A percentile compares a stretch with the other conserved stretches of the same genome.
These are phyloP conservation scores for Dioscorea alata DNA, from an alignment of 106 monocot species.

Conservation along the genomic window DNA sequence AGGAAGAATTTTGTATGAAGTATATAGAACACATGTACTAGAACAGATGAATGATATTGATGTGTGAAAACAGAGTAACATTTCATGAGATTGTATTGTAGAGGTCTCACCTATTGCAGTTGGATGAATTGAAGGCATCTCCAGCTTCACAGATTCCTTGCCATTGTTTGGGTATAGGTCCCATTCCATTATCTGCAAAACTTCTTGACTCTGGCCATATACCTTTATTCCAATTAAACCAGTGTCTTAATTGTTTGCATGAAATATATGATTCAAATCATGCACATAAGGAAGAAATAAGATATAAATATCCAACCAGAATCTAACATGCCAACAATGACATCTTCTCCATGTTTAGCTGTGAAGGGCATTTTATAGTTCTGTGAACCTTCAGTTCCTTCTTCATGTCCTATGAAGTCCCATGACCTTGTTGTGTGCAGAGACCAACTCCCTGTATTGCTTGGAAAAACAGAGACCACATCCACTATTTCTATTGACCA, in stretches of 20 bases:
- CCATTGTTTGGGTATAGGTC: slow-evolving; percentile 59
- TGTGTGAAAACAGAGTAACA: neutral
- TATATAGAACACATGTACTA: too few species aligned
- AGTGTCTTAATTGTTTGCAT: too few species aligned
- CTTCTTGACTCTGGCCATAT: slow-evolving; percentile 94
- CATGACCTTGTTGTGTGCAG: slow-evolving; percentile 92
- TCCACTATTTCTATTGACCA: slow-evolving; percentile 40
- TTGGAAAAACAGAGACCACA: slow-evolving; percentile 49
- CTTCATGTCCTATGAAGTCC: slow-evolving; percentile 66
- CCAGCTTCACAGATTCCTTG: slow-evolving; percentile 78
- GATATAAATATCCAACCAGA: slow-evolving; percentile 38
- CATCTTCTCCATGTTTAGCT: slow-evolving; percentile 35
- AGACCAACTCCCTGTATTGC: slow-evolving; percentile 30
- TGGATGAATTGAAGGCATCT: slow-evolving; percentile 63
- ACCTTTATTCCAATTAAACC: slow-evolving; percentile 28
- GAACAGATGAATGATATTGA: too few species aligned
- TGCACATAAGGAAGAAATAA: neutral
- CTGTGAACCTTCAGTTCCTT: slow-evolving; percentile 16
- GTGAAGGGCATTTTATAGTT: slow-evolving; percentile 11
- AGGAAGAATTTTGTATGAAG: too few species aligned
- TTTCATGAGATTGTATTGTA: neutral
- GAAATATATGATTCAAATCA: neutral
- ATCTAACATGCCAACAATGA: slow-evolving; percentile 85
- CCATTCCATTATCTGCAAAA: slow-evolving; percentile 66
- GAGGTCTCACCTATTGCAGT: slow-evolving; percentile 64